A percentile compares a stretch with the other conserved stretches of the same genome.
phyloP scores from a whole-genome alignment of 2,329 filamentous ascomycete genomes.

The Fusarium sp. region DNA sequence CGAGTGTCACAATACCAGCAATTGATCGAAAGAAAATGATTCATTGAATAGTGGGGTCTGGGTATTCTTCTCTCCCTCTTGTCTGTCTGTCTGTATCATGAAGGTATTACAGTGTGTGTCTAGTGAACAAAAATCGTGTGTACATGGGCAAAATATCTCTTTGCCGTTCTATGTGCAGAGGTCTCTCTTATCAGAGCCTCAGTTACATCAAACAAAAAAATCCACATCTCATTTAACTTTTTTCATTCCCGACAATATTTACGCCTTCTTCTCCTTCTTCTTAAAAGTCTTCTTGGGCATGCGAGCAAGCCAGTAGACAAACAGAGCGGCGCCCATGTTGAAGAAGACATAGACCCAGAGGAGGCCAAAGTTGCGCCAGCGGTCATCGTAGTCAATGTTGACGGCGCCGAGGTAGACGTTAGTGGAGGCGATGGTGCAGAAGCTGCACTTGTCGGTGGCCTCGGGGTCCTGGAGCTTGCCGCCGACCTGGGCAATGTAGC shows the following conservation, averaged over 20 bases:
- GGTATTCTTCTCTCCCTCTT: constrained; percentile 28
- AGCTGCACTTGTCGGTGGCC: constrained; percentile 67
- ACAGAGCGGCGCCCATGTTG: constrained; percentile 67
- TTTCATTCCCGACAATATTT: background rate
- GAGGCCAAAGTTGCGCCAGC: constrained; percentile 78
- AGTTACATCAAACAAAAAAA: constrained; percentile 1
- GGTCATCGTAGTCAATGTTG: constrained; percentile 65
- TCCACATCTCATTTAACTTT: background rate
- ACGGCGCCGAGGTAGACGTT: constrained; percentile 64
- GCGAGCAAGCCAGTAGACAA: constrained; percentile 67
- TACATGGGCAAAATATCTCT: constrained; percentile 26
- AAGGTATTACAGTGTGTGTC: constrained; percentile 34
- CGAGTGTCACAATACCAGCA: background rate
- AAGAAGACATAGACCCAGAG: constrained; percentile 70
- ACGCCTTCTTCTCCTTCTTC: constrained; percentile 50
- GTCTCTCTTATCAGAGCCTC: background rate
- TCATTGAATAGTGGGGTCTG: constrained; percentile 29
- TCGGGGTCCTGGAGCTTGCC: constrained; percentile 66
- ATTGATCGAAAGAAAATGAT: background rate
- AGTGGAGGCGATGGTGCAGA: constrained; percentile 64
- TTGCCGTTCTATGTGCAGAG: constrained; percentile 33
- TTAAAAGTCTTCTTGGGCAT: constrained; percentile 56
- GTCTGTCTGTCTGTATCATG: constrained; percentile 20
- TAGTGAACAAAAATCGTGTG: constrained; percentile 26
- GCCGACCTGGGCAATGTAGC: constrained; percentile 61